Conservation (phyloP, 1,139 yeast species). For the Candida mesenterica region DNA sequence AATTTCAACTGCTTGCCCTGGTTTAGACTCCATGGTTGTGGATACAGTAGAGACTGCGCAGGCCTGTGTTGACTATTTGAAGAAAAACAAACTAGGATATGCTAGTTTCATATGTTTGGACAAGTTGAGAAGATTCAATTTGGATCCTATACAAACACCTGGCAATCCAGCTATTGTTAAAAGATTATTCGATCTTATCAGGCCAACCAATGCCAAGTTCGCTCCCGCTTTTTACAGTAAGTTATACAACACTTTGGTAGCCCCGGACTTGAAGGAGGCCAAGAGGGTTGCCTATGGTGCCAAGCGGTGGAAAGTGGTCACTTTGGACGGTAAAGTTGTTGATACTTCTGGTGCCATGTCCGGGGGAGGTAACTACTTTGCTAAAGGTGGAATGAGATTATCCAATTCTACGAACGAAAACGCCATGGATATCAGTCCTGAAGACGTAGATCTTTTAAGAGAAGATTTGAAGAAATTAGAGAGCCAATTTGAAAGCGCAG, state of each 20-base stretch:
- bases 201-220: slow-evolving; percentile 64
- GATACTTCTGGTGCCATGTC: slow-evolving; percentile 97
- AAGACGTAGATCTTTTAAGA: slow-evolving; percentile 58
- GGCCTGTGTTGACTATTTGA: slow-evolving; percentile 80
- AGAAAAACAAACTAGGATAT: slow-evolving; percentile 83
- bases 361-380: slow-evolving; percentile 83
- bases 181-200: slow-evolving; percentile 79
- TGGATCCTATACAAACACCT: slow-evolving; percentile 60
- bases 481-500: slow-evolving; percentile 49
- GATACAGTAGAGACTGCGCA: slow-evolving; percentile 94
- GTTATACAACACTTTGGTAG: slow-evolving; percentile 83
- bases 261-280: slow-evolving; percentile 75
- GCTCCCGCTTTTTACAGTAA: slow-evolving; percentile 89
- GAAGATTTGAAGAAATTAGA: slow-evolving; percentile 57
- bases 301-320: slow-evolving; percentile 82
- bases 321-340: slow-evolving; percentile 87
- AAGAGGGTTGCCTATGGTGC: slow-evolving; percentile 85
- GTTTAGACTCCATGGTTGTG: slow-evolving; percentile 89
- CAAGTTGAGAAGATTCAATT: slow-evolving; percentile 64
- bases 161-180: slow-evolving; percentile 72
- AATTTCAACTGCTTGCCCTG: slow-evolving; percentile 91
- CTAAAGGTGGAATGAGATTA: slow-evolving; percentile 64
- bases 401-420: slow-evolving; percentile 20
- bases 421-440: slow-evolving; percentile 41
- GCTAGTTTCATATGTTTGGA: slow-evolving; percentile 83